Evolutionary conservation across 495 filamentous ascomycete genomes (phyloP), one percentile per base, ranked within the genome.

Genomic region (Trichoderma orchidacearum): DNA sequence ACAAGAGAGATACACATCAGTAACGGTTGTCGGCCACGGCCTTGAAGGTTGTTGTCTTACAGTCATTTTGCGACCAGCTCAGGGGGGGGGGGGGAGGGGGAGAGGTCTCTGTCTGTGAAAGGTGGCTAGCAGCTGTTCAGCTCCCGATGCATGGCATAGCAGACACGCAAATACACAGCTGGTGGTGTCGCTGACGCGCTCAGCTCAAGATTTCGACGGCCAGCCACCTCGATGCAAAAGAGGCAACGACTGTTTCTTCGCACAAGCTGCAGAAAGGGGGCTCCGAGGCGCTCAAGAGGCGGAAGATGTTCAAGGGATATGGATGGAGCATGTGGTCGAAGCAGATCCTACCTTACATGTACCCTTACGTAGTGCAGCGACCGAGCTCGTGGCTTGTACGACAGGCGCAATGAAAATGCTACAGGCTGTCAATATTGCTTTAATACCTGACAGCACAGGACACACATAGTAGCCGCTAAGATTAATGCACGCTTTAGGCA

Each of bases 61-160:
- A 34, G 53, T 5, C 53, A 55, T 55, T 23, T 34, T 55, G 31
- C 53, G 53, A 21, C 53, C 18, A 35, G 53, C 30, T 55, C 32
- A 55, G 53, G 31, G n/a, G 31, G 3, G 32, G 31, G 3, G 32
- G 28, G 51, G 17, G 17, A 7, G 15, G 8, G 23, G 4, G 34
- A 36, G 17, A n/a, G 41, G n/a, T 27, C n/a, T n/a, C n/a, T n/a
- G n/a, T 27, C 21, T 27, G 41, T 18, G 18, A 48, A 48, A 25
- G 41, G 41, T 27, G 41, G 41, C 51, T 31, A 11, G 51, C 51
- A 31, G 51, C 28, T 32, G 51, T 30, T 18, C 27, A 53, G 30
- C 51, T 53, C 30, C 51, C 18, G 28, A 31, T 9, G 51, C 48
- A 51, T 18, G 32, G 45, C 45, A 28, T 23, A 51, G 45, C 28